Percentiles rank a stretch among this genome's conserved stretches.
These are phyloP conservation scores for Lolium perenne DNA, from an alignment of 176 grass and related monocot genomes.

Conservation along the genomic window DNA sequence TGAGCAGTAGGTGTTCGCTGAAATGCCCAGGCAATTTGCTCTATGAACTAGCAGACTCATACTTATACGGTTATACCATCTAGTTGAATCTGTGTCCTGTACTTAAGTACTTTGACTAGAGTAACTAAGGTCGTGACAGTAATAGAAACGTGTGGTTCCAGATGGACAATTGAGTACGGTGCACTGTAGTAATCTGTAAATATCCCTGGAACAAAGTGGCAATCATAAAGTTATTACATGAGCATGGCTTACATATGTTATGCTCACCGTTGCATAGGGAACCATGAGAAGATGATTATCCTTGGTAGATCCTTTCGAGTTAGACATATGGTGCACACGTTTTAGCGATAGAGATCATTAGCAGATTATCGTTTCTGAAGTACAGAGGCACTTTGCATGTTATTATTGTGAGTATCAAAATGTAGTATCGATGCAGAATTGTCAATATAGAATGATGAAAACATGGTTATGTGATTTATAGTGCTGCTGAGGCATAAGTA, in stretches of 20 bases:
- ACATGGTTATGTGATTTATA: not conserved
- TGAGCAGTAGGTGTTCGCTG: constrained; percentile 46
- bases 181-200: not conserved
- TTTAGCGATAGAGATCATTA: constrained; percentile 2
- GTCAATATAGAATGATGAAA: not conserved
- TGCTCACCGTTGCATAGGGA: not conserved
- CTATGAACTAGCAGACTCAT: not conserved
- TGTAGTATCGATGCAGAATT: not conserved
- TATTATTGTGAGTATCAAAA: not conserved
- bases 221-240: not conserved
- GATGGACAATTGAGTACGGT: not conserved
- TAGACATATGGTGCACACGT: not conserved
- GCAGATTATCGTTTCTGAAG: not conserved
- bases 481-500: not conserved
- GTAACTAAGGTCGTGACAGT: not conserved
- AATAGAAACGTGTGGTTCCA: not conserved
- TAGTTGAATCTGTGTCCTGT: not conserved
- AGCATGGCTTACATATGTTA: not conserved
- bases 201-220: not conserved
- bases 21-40: constrained; percentile 39
- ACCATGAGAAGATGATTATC: not conserved
- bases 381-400: not conserved
- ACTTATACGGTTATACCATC: not conserved
- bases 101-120: no score
- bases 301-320: not conserved